Conservation (phyloP, 2,329 filamentous ascomycete genomes). For the Orbilia quercus region DNA sequence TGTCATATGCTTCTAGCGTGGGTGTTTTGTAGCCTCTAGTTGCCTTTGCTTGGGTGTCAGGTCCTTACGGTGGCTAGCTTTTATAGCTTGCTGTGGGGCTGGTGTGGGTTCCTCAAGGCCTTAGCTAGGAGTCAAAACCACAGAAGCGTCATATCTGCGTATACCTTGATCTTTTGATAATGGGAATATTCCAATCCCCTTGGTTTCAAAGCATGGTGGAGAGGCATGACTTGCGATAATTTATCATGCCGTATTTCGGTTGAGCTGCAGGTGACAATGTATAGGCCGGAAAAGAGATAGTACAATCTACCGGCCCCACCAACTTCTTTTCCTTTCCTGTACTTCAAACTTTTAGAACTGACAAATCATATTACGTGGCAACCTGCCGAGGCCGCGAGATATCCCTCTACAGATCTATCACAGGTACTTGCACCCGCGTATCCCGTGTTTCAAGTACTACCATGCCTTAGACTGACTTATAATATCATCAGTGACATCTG, state of each 20-base stretch:
- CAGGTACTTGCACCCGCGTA: too few species aligned
- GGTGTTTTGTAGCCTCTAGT: constrained; percentile 14
- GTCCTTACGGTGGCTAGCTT: constrained; percentile 4
- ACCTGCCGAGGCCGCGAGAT: too few species aligned
- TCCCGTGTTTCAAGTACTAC: too few species aligned
- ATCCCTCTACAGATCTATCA: too few species aligned
- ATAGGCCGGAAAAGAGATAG: constrained; percentile 14
- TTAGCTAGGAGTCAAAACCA: not conserved
- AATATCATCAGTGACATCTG: too few species aligned
- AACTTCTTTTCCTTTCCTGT: not conserved
- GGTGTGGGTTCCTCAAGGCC: too few species aligned
- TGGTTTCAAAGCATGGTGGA: not conserved
- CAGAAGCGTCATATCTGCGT: not conserved
- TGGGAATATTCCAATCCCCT: not conserved
- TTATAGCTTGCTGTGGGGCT: not conserved
- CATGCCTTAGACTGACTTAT: too few species aligned
- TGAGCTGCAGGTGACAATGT: not conserved
- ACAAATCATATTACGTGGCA: too few species aligned
- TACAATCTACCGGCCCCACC: not conserved
- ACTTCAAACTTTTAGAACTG: too few species aligned
- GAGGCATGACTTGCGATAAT: not conserved
- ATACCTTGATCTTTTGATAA: not conserved
- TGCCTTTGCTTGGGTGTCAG: constrained; percentile 3
- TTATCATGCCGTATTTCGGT: constrained; percentile 4
- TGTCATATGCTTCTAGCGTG: constrained; percentile 30